Evolutionary conservation across 345 rosid genomes (phyloP).

Genomic region (Ceriops decandra): DNA sequence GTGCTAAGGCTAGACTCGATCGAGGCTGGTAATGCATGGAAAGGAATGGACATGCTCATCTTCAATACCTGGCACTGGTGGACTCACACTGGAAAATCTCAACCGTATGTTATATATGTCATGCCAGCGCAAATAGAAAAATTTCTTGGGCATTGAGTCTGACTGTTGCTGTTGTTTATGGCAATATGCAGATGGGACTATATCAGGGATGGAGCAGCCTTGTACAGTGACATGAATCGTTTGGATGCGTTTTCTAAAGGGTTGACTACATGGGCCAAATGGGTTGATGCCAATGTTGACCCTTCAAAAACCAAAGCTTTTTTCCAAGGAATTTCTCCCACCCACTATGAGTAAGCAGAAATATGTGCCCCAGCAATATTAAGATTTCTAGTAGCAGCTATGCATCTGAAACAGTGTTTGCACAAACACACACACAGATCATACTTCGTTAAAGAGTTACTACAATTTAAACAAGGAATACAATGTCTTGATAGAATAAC

Average conservation of each 20-base stretch:
- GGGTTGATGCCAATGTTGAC: constrained; percentile 78
- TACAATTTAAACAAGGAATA: too few species aligned
- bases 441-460: too few species aligned
- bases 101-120: constrained; percentile 37
- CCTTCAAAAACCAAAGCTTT: constrained; percentile 61
- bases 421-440: too few species aligned
- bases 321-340: constrained; percentile 95
- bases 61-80: constrained; percentile 99
- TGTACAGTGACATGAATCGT: constrained; percentile 67
- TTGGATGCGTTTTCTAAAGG: constrained; percentile 70
- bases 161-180: not conserved
- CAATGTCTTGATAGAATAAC: not conserved
- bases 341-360: constrained; percentile 69
- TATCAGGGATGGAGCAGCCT: constrained; percentile 45
- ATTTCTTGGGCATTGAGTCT: not conserved
- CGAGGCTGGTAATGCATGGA: constrained; percentile 64
- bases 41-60: constrained; percentile 72
- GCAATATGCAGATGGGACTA: constrained; percentile 68
- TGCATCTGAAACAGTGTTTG: too few species aligned
- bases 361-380: not conserved
- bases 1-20: constrained; percentile 68
- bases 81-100: constrained; percentile 70
- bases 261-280: constrained; percentile 69
- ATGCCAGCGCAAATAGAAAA: not conserved
- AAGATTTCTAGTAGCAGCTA: not conserved